Evolutionary conservation across 2,329 filamentous ascomycete species (phyloP), one percentile per base, ranked within the genome.

Genomic region (Hymenoscyphus salicellus): DNA sequence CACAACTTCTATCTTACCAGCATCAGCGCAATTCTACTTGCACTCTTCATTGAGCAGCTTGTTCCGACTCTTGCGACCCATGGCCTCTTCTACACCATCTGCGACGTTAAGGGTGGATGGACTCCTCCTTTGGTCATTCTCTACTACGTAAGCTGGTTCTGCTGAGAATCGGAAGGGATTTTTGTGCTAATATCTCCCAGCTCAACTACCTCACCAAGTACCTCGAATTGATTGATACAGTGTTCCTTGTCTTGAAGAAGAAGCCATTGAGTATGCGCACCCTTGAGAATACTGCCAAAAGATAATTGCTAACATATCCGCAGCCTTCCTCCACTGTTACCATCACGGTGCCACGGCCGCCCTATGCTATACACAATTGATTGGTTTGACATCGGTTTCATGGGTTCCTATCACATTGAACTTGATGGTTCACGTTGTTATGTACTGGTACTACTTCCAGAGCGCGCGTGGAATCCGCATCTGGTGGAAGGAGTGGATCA

Each of bases 381-480:
- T 97, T 75, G 94, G 94, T 72, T 87, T 91, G 75, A 98, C 94
- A 56, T 86, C 94, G 55, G 94, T 98, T 64, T 96, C 93, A 66
- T 98, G 94, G 94, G 92, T 97, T 63, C 89, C 90, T 68, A 98
- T 98, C 77, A 89, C 87, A 62, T 87, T 98, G 73, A 98, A 98
- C 85, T 82, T 98, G 76, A 87, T 87, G 69, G 94, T 98, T 63
- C 94, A 98, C 81, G 94, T 98, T 65, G 91, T 97, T 77, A 98
- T 98, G 94, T 98, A 98, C 89, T 97, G 93, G 93, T 98, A 98
- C 88, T 98, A 98, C 87, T 98, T 98, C 89, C 94, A 98, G 85
- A 94, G 92, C 76, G 93, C 94, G 63, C 93, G 94, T 73, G 95
- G 95, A 72, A 87, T 98, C 79, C 89, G 89, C 75, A 95, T 97